A percentile compares a stretch with the other conserved stretches of the same genome.
Evolutionary conservation across 208 protist genomes (phyloP).

Genomic region (Leishmania turanica): DNA sequence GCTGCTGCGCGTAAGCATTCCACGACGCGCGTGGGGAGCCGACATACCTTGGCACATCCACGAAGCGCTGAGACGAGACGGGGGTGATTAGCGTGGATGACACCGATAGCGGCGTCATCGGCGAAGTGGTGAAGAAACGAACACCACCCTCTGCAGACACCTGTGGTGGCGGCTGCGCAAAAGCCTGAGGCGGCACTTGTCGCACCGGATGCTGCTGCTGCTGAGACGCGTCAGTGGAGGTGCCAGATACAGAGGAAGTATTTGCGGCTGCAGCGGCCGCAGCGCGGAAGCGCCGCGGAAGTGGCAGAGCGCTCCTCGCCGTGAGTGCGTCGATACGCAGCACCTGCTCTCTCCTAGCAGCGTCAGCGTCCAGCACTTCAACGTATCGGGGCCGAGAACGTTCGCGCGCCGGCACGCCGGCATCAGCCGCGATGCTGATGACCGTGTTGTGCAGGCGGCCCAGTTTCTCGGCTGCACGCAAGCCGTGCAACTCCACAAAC

Average conservation of each 20-base stretch:
- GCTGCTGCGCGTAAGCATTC: background rate
- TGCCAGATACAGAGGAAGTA: background rate
- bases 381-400: conserved; percentile 20
- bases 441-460: conserved; percentile 4
- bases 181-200: no score
- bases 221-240: background rate
- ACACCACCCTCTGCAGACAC: background rate
- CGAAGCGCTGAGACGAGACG: background rate
- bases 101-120: background rate
- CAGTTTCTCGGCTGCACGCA: background rate
- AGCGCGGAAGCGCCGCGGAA: background rate
- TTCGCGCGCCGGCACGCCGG: background rate
- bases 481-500: conserved; percentile 55
- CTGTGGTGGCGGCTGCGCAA: background rate
- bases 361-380: conserved; percentile 10
- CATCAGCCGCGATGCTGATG: conserved; percentile 8
- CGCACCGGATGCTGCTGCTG: background rate
- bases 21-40: background rate
- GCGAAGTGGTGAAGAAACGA: background rate
- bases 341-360: background rate
- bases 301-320: background rate
- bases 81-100: background rate
- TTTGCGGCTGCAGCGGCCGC: background rate
- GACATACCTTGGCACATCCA: background rate
- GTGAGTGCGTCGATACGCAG: background rate